These are phyloP conservation scores for Gynandropsis gynandra DNA, from an alignment of 345 rosid genomes.

Conservation along the genomic window DNA sequence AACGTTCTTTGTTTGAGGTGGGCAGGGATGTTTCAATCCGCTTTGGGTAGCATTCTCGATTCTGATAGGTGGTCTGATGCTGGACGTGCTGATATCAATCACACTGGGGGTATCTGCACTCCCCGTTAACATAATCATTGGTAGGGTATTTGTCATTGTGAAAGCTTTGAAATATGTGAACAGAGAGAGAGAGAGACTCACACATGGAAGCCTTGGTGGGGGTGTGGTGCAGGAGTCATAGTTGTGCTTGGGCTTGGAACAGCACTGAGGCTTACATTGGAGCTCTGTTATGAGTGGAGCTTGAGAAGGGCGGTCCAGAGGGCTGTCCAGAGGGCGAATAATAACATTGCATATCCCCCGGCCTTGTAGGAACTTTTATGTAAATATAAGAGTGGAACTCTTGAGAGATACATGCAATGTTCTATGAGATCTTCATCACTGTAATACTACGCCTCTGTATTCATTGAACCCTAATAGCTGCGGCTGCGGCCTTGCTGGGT, in stretches of 20 bases:
- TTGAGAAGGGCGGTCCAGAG: constrained; percentile 65
- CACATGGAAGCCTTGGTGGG: background rate
- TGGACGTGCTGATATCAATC: constrained; percentile 81
- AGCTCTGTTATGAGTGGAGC: constrained; percentile 84
- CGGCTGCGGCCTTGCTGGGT: too few species aligned
- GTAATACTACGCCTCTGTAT: too few species aligned
- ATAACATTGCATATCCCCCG: constrained; percentile 51
- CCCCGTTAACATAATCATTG: constrained; percentile 88
- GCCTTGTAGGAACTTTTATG: constrained; percentile 46
- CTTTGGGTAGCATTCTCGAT: constrained; percentile 93
- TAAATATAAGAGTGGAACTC: too few species aligned
- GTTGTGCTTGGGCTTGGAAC: constrained; percentile 94
- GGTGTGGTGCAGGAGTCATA: constrained; percentile 53
- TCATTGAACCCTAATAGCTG: too few species aligned
- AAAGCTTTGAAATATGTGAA: too few species aligned
- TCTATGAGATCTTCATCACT: too few species aligned
- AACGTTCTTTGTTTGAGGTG: background rate
- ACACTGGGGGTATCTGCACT: constrained; percentile 82
- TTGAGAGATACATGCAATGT: too few species aligned
- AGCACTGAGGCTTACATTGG: constrained; percentile 64
- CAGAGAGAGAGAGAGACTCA: constrained; percentile 10
- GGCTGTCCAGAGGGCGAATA: constrained; percentile 61
- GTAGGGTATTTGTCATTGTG: constrained; percentile 28
- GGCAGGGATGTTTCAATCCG: constrained; percentile 72
- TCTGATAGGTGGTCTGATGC: constrained; percentile 67